These are phyloP conservation scores for Kregervanrija delftensis DNA, from an alignment of 805 yeast genomes.

Conservation along the genomic window DNA sequence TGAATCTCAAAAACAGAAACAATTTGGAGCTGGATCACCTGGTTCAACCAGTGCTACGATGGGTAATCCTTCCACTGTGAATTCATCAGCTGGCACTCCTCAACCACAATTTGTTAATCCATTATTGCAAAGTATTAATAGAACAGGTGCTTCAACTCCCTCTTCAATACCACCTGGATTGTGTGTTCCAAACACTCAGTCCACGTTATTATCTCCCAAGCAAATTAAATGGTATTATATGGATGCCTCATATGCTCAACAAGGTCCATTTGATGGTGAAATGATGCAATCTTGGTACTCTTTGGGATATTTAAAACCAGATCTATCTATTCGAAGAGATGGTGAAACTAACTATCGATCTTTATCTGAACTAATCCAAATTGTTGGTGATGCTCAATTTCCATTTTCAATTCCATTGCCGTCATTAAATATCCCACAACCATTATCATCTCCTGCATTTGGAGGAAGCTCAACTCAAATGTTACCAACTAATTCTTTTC, in stretches of 20 bases:
- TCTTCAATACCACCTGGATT: conserved; percentile 14
- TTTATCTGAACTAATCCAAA: conserved; percentile 45
- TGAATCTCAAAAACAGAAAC: no score
- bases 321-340: conserved; percentile 50
- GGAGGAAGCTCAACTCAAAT: conserved; percentile 2
- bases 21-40: neutral
- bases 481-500: conserved; percentile 9
- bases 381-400: conserved; percentile 39
- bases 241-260: conserved; percentile 63
- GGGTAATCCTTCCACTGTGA: neutral
- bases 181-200: conserved; percentile 7
- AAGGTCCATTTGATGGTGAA: conserved; percentile 74
- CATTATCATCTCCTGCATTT: neutral
- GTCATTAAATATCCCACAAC: neutral
- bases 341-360: conserved; percentile 45
- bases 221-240: conserved; percentile 62
- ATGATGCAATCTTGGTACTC: conserved; percentile 76
- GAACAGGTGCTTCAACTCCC: neutral
- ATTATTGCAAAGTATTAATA: neutral
- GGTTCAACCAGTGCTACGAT: neutral
- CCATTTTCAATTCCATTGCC: conserved; percentile 64
- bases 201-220: conserved; percentile 14
- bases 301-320: conserved; percentile 49
- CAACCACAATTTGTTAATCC: conserved; percentile 1
- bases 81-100: neutral